Evolutionary conservation across 2,329 filamentous ascomycete genomes (phyloP).

Genomic region (Phyllosticta citriasiana): DNA sequence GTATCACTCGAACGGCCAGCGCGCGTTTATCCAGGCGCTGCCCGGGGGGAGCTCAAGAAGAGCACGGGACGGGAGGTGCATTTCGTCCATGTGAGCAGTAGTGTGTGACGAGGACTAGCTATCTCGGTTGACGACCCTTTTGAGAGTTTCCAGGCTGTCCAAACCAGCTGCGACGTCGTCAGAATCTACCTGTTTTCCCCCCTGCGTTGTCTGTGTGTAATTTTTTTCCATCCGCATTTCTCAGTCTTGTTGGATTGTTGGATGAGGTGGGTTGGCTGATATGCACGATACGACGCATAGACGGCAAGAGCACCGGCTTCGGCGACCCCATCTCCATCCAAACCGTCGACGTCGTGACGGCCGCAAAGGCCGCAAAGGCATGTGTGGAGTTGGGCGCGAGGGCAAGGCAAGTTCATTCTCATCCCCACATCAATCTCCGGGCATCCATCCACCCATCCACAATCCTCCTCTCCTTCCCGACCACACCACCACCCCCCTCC

Average conservation of each 20-base stretch:
- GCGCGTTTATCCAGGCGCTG: constrained; percentile 34
- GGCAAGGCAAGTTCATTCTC: no score
- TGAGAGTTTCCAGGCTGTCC: constrained; percentile 23
- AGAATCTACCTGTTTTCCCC: constrained; percentile 42
- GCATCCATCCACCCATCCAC: no score
- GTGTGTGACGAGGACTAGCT: neutral
- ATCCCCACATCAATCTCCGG: no score
- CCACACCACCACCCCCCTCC: neutral
- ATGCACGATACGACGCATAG: no score
- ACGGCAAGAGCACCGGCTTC: constrained; percentile 39
- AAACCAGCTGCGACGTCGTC: constrained; percentile 35
- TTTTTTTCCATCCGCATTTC: no score
- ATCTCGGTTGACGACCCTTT: no score
- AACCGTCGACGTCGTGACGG: constrained; percentile 38
- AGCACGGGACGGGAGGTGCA: constrained; percentile 35
- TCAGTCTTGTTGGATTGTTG: no score
- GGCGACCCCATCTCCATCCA: constrained; percentile 44
- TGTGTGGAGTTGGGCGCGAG: no score
- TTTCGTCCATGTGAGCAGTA: constrained; percentile 32
- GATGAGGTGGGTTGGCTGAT: no score
- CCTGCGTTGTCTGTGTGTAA: constrained; percentile 39
- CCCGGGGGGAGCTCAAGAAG: constrained; percentile 34
- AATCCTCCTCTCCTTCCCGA: neutral
- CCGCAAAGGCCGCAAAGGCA: constrained; percentile 27
- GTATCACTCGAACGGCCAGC: constrained; percentile 21